Evolutionary conservation across 2,329 filamentous ascomycete species (phyloP).

Genomic region (Penicillium sp.): DNA sequence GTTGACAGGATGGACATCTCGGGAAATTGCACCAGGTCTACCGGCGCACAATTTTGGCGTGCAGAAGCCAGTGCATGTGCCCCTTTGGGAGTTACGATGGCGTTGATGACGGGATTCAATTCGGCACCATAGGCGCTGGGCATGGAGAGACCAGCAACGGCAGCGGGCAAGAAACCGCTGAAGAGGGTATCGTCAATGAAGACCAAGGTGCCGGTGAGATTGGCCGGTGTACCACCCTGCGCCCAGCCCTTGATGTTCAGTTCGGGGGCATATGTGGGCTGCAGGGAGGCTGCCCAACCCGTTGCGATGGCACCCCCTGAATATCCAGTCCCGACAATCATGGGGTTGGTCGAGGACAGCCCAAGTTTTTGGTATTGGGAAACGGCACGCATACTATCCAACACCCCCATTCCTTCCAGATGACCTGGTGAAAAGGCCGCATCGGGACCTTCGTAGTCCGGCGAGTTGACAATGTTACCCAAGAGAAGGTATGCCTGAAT

Average conservation of each 20-base stretch:
- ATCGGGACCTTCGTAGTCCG: constrained; percentile 46
- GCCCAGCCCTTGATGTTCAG: constrained; percentile 38
- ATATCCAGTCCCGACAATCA: constrained; percentile 48
- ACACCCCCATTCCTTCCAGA: constrained; percentile 41
- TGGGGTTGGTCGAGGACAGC: constrained; percentile 13
- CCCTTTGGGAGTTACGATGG: constrained; percentile 15
- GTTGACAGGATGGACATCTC: constrained; percentile 19
- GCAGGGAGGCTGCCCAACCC: constrained; percentile 50
- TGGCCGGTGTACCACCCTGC: constrained; percentile 23
- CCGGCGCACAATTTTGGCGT: constrained; percentile 13
- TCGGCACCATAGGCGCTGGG: constrained; percentile 23
- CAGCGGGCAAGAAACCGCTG: constrained; percentile 22
- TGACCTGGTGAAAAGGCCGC: constrained; percentile 41
- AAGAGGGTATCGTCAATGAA: constrained; percentile 19
- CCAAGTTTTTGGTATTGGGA: constrained; percentile 24
- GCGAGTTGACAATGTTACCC: constrained; percentile 46
- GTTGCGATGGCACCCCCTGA: constrained; percentile 50
- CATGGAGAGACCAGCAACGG: constrained; percentile 18
- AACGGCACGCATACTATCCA: constrained; percentile 41
- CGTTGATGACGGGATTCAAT: constrained; percentile 17
- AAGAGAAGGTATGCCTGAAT: constrained; percentile 34
- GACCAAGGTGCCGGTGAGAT: constrained; percentile 22
- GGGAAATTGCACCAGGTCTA: constrained; percentile 13
- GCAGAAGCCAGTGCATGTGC: constrained; percentile 13
- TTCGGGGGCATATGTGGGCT: constrained; percentile 49